Base-by-base conservation (phyloP, 805 yeast genomes). In the Komagataella ulmi region DNA sequence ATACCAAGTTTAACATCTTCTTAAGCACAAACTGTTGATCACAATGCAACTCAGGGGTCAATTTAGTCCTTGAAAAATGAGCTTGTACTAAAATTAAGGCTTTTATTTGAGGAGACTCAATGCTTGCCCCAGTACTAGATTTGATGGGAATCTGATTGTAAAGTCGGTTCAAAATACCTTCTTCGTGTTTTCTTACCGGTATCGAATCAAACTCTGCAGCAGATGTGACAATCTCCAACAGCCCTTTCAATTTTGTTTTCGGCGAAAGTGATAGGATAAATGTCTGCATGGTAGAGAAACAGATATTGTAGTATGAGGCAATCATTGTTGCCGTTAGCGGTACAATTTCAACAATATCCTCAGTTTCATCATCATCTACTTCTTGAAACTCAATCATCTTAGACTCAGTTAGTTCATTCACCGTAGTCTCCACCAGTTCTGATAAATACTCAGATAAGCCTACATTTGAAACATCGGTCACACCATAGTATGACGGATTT, bases 401-500 rank as follows among this genome's bases (percentile, higher is more conserved):
- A 0, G 81, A 76, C 1, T 78, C 78, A 3, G 61, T 64, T 47
- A 93, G 69, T 18, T 87, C 95, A 36, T 72, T 73, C 55, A 91
- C 60, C 0, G 87, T 72, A 5, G 67, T 69, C 61, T 93, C 98
- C 10, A 91, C 84, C 10, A 88, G 61, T 48, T 89, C 97, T 0
- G 97, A 89, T 46, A 93, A 67, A 63, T 74, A 88, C 51, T 85
- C 90, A 1, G 95, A 88, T 6, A 91, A 64, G 0, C 95, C 95
- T 30, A 75, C 65, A 47, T 79, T 79, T 1, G 85, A 68, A 2
- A 74, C 70, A 54, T 83, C 86, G 45, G 70, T 71, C 6, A 88
- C 76, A n/a, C 89, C 96, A 61, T 93, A 93, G 62, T 77, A 93
- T 53, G 93, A 80, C 3, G 99, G 97, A 63, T 93, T 93, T 43